A percentile compares a stretch with the other conserved stretches of the same genome.
Conservation (phyloP, 768 basidiomycete species). For the Suillus spraguei region DNA sequence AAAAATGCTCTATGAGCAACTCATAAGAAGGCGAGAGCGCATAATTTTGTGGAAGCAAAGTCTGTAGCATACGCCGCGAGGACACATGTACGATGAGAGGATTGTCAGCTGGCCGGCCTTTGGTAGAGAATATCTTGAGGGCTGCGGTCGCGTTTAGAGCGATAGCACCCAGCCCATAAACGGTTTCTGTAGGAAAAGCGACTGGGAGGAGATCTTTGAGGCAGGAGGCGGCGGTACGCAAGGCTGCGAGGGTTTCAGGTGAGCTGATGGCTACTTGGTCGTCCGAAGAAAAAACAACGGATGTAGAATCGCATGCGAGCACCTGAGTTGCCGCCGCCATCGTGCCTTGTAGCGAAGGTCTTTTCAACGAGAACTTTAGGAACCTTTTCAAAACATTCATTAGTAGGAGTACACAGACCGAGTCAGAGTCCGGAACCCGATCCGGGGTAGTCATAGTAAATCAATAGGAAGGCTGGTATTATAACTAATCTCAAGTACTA, state of each 20-base stretch:
- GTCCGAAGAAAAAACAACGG: conserved; percentile 55
- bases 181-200: conserved; percentile 96
- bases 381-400: conserved; percentile 14
- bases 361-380: conserved; percentile 30
- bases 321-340: conserved; percentile 39
- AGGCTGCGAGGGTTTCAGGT: conserved; percentile 50
- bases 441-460: not conserved
- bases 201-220: conserved; percentile 57
- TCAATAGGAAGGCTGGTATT: not conserved
- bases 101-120: conserved; percentile 93
- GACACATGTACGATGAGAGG: conserved; percentile 97
- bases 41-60: conserved; percentile 71
- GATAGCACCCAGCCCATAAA: conserved; percentile 94
- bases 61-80: conserved; percentile 75
- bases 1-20: conserved; percentile 79
- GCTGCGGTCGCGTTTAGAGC: conserved; percentile 70
- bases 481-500: not conserved
- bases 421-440: conserved; percentile 1
- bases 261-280: conserved; percentile 53
- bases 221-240: conserved; percentile 57
- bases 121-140: conserved; percentile 78
- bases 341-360: not conserved
- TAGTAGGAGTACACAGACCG: not conserved
- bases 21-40: conserved; percentile 65
- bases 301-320: conserved; percentile 62